Percentiles rank a stretch among this genome's conserved stretches.
phyloP scores from a whole-genome alignment of 2,329 filamentous ascomycete species.

The Ilyonectria mors-panacis region DNA sequence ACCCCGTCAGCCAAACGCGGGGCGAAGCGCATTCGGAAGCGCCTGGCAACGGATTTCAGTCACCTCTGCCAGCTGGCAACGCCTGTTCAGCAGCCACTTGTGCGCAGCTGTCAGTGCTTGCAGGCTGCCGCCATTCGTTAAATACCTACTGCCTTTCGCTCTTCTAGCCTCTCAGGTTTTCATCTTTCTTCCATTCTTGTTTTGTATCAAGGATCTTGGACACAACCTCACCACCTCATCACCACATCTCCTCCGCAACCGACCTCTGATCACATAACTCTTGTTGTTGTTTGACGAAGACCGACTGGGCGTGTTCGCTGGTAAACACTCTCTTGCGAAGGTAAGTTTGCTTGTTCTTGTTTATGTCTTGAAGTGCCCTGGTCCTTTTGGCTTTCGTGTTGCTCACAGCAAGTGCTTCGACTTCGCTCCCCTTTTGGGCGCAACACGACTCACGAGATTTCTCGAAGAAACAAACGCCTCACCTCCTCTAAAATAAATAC shows the following conservation, averaged over 20 bases:
- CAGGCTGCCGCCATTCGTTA: constrained; percentile 9
- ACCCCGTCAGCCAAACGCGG: background rate
- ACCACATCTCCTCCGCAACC: background rate
- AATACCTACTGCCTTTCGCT: constrained; percentile 5
- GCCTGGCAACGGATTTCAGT: constrained; percentile 8
- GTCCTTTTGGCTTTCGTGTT: background rate
- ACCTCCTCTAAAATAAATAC: constrained; percentile 6
- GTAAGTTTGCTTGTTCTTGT: constrained; percentile 1
- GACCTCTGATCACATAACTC: background rate
- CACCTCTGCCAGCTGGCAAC: constrained; percentile 24
- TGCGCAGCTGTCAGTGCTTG: constrained; percentile 5
- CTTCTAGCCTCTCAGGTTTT: background rate
- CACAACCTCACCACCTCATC: background rate
- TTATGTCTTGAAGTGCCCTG: background rate
- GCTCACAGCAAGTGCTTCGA: background rate
- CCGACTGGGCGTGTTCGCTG: constrained; percentile 2
- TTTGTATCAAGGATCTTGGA: background rate
- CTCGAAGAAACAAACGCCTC: background rate
- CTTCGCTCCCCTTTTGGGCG: background rate
- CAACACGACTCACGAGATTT: background rate
- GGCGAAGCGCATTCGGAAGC: background rate
- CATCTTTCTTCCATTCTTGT: background rate
- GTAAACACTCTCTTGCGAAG: background rate
- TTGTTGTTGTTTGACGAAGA: constrained; percentile 4
- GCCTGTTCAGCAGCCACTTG: background rate